Conservation (phyloP, 179 eudicot species). For the Spergularia azorica region DNA sequence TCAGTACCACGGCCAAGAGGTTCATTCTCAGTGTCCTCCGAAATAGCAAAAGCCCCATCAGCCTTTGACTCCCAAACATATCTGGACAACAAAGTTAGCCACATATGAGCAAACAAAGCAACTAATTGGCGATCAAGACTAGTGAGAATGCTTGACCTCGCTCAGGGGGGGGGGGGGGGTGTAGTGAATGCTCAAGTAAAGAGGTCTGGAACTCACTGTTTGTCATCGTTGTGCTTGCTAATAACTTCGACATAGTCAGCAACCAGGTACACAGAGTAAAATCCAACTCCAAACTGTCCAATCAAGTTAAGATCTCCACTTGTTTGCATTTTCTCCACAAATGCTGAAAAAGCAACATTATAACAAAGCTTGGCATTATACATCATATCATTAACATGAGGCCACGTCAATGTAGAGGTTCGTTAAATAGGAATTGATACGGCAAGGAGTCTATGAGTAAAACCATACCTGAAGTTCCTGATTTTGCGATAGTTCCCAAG, state of each 20-base stretch:
- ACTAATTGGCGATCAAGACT: neutral
- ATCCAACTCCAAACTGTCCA: constrained; percentile 95
- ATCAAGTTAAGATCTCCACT: constrained; percentile 95
- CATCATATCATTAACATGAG: neutral
- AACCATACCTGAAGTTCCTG: constrained; percentile 90
- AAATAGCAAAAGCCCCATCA: constrained; percentile 97
- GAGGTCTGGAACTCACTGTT: constrained; percentile 57
- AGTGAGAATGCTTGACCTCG: too few relatives aligned
- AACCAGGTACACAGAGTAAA: constrained; percentile 92
- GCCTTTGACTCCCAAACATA: constrained; percentile 99
- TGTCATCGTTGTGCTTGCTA: constrained; percentile 95
- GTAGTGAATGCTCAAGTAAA: neutral
- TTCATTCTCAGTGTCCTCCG: constrained; percentile 96
- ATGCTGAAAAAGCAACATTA: constrained; percentile 47
- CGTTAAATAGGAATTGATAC: neutral
- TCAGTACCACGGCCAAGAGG: constrained; percentile 99
- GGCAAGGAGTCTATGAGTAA: neutral
- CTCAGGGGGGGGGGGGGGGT: neutral
- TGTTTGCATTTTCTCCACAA: constrained; percentile 98
- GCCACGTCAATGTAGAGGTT: neutral
- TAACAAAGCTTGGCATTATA: constrained; percentile 12
- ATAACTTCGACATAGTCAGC: constrained; percentile 98
- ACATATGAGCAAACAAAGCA: constrained; percentile 12
- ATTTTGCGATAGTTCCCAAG: constrained; percentile 95
- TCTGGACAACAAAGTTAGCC: constrained; percentile 40